Evolutionary conservation across 352 stramenopile species (phyloP).

Genomic region (Globisporangium spinosum): DNA sequence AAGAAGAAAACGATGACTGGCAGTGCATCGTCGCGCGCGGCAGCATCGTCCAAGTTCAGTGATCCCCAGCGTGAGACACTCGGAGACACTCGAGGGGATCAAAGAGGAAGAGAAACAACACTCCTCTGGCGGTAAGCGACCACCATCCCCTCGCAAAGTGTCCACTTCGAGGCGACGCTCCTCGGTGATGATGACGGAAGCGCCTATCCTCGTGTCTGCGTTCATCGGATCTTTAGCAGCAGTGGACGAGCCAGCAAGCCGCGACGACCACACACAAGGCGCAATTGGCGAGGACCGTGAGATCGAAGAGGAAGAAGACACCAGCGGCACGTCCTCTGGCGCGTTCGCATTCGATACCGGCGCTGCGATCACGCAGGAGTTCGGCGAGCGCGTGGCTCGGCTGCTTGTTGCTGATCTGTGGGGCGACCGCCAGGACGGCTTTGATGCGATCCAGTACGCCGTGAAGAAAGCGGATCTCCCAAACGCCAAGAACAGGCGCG

Average conservation of each 20-base stretch:
- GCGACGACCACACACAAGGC: constrained; percentile 18
- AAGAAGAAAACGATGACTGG: constrained; percentile 14
- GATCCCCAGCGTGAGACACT: constrained; percentile 23
- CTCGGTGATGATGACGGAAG: constrained; percentile 26
- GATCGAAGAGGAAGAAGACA: constrained; percentile 8
- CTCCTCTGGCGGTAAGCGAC: not conserved
- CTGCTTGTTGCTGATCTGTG: constrained; percentile 69
- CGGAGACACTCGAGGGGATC: constrained; percentile 39
- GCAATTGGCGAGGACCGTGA: not conserved
- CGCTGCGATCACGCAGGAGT: constrained; percentile 60
- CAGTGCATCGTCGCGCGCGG: not conserved
- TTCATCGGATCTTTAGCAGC: constrained; percentile 15
- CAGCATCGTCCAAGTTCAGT: not conserved
- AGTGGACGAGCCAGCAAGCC: constrained; percentile 16
- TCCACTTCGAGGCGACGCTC: constrained; percentile 20
- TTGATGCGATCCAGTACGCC: constrained; percentile 62
- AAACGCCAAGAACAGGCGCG: constrained; percentile 33
- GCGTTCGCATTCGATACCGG: constrained; percentile 49
- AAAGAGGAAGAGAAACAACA: constrained; percentile 30
- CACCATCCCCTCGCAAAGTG: constrained; percentile 21
- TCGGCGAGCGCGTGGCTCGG: constrained; percentile 66
- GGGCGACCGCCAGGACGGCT: constrained; percentile 77
- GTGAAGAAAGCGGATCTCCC: constrained; percentile 63
- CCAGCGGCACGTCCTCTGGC: not conserved
- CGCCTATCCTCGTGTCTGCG: constrained; percentile 58